phyloP scores from a whole-genome alignment of 139 green algal species.

The Auxenochlorella pyrenoidosa region DNA sequence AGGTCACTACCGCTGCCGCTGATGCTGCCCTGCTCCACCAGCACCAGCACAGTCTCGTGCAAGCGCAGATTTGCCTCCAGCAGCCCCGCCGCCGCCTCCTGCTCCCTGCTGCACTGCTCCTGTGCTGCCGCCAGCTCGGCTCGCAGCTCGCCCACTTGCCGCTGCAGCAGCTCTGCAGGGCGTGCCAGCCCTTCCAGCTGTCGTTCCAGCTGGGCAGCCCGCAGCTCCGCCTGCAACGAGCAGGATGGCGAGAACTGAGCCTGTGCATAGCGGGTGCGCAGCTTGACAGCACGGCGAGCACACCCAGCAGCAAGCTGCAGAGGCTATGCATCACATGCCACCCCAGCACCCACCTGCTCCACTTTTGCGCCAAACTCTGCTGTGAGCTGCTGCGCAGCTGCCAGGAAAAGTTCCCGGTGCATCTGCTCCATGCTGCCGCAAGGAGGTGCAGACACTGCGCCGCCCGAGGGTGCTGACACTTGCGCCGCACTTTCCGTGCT shows the following conservation, averaged over 20 bases:
- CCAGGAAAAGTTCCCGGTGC: conserved; percentile 16
- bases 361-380: neutral
- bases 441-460: neutral
- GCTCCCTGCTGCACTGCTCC: neutral
- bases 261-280: neutral
- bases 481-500: too few relatives aligned
- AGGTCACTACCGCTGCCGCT: neutral
- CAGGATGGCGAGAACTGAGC: neutral
- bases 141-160: neutral
- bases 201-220: neutral
- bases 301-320: neutral
- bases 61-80: conserved; percentile 8
- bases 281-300: too few relatives aligned
- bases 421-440: neutral
- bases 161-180: neutral
- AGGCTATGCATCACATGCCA: too few relatives aligned
- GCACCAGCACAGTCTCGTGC: conserved; percentile 10
- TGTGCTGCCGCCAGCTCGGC: neutral
- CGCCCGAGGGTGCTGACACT: neutral
- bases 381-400: conserved; percentile 3
- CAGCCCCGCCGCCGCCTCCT: neutral
- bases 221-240: neutral
- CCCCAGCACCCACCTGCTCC: neutral
- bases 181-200: neutral
- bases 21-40: neutral